These are phyloP conservation scores for Apiospora marii DNA, from an alignment of 2,329 filamentous ascomycete genomes.

Conservation along the genomic window DNA sequence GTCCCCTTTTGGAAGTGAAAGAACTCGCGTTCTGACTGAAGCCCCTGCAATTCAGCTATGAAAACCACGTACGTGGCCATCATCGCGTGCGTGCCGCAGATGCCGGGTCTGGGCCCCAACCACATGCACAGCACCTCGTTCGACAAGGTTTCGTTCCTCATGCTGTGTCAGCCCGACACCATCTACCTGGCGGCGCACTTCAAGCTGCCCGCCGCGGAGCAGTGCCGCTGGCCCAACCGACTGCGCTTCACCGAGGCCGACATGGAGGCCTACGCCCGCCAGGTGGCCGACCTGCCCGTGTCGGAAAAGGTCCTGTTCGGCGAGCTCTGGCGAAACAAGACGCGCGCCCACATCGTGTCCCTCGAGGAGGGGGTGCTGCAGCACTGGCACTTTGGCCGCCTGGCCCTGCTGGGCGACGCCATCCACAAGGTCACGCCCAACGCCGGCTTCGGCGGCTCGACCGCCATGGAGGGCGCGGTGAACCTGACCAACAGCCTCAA, in stretches of 20 bases:
- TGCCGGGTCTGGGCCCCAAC: not conserved
- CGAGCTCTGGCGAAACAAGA: conserved; percentile 42
- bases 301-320: conserved; percentile 41
- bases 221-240: not conserved
- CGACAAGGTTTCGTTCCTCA: conserved; percentile 11
- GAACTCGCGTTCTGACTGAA: no score
- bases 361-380: conserved; percentile 46
- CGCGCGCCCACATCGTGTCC: conserved; percentile 34
- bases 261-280: conserved; percentile 37
- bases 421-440: conserved; percentile 47
- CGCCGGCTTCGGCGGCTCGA: conserved; percentile 46
- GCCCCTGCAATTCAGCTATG: no score
- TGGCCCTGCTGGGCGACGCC: conserved; percentile 46
- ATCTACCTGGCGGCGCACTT: conserved; percentile 35
- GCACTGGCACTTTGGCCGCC: conserved; percentile 45
- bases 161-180: conserved; percentile 21
- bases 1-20: no score
- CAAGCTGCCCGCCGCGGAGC: conserved; percentile 34
- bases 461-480: conserved; percentile 46
- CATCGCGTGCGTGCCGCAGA: not conserved
- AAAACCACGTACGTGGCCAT: no score
- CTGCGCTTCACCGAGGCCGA: conserved; percentile 41
- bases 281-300: conserved; percentile 39
- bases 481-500: conserved; percentile 39
- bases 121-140: not conserved